These are phyloP conservation scores for Thraustotheca clavata DNA, from an alignment of 352 stramenopile genomes.

Conservation along the genomic window DNA sequence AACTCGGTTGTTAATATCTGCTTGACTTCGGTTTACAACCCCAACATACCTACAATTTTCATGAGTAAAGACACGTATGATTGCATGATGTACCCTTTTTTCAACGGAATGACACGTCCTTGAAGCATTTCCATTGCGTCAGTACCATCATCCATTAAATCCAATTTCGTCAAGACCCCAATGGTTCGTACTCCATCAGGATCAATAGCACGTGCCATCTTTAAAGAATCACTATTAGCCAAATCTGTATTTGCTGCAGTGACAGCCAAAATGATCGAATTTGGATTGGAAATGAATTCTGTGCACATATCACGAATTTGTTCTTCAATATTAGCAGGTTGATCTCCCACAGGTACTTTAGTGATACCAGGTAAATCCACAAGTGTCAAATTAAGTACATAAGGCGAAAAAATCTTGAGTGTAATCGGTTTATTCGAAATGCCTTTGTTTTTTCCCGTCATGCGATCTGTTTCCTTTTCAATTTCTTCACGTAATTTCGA, in stretches of 20 bases:
- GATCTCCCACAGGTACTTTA: conserved; percentile 94
- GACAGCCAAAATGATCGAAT: conserved; percentile 99
- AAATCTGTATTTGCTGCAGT: conserved; percentile 98
- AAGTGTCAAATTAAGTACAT: conserved; percentile 98
- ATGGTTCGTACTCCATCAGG: conserved; percentile 94
- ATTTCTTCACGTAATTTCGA: conserved; percentile 97
- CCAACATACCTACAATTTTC: conserved; percentile 57
- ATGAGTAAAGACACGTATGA: background rate
- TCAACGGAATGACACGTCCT: conserved; percentile 95
- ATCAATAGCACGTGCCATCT: conserved; percentile 93
- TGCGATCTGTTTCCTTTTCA: conserved; percentile 94
- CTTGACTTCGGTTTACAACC: conserved; percentile 98
- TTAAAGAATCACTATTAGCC: conserved; percentile 97
- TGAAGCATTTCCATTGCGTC: conserved; percentile 96
- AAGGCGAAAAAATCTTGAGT: conserved; percentile 97
- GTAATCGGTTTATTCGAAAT: conserved; percentile 98
- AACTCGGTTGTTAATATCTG: conserved; percentile 95
- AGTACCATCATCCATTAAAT: conserved; percentile 99
- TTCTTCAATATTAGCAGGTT: conserved; percentile 99
- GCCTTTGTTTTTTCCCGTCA: conserved; percentile 95
- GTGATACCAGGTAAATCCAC: conserved; percentile 99
- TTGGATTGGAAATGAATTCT: conserved; percentile 98
- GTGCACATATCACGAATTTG: conserved; percentile 99
- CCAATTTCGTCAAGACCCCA: conserved; percentile 99
- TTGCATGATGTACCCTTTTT: conserved; percentile 83